These are phyloP conservation scores for Kluyveromyces wickerhamii DNA, from an alignment of 805 yeast genomes.

Conservation along the genomic window DNA sequence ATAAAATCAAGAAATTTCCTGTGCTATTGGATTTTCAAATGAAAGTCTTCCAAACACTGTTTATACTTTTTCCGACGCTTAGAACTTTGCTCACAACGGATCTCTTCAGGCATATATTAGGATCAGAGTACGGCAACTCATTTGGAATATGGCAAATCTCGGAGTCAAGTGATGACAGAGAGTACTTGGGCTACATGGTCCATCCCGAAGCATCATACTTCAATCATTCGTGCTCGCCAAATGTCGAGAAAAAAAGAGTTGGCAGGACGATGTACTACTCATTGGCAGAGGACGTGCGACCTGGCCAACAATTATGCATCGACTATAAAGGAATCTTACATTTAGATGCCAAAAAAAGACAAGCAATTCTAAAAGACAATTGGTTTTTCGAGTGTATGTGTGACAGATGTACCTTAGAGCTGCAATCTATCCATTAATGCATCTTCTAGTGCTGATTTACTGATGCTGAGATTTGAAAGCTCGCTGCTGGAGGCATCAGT, in stretches of 20 bases:
- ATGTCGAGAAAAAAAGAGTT: constrained; percentile 38
- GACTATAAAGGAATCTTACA: constrained; percentile 43
- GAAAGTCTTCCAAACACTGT: constrained; percentile 41
- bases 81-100: constrained; percentile 33
- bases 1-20: constrained; percentile 40
- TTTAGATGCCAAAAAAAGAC: constrained; percentile 32
- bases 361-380: constrained; percentile 35
- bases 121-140: constrained; percentile 57
- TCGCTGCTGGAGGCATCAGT: constrained; percentile 22
- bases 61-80: constrained; percentile 30
- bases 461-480: constrained; percentile 31
- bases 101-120: constrained; percentile 40
- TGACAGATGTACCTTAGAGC: constrained; percentile 33
- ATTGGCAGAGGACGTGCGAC: constrained; percentile 33
- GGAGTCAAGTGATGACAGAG: constrained; percentile 37
- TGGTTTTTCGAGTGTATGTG: constrained; percentile 60
- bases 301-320: constrained; percentile 48
- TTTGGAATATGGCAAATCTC: constrained; percentile 58
- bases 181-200: constrained; percentile 52
- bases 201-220: constrained; percentile 59
- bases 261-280: constrained; percentile 34
- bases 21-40: constrained; percentile 40
- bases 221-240: constrained; percentile 61
- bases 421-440: constrained; percentile 33
- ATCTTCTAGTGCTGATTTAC: constrained; percentile 36